Evolutionary conservation across 768 basidiomycete species (phyloP), one percentile per base, ranked within the genome.

Genomic region (Kwoniella europaea): DNA sequence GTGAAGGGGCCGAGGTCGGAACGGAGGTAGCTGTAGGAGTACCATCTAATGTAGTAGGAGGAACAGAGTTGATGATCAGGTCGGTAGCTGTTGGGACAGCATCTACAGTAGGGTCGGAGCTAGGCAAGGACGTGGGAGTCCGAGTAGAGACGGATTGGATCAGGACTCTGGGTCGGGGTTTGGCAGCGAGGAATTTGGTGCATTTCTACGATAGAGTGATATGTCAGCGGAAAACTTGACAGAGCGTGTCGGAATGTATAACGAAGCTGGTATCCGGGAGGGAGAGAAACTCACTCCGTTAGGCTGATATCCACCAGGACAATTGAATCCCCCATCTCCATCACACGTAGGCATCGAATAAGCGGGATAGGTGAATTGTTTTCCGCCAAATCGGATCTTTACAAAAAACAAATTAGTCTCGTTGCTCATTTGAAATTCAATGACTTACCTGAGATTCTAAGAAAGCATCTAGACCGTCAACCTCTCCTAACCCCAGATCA

Each of bases 331-430:
- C 4, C 71, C 71, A 7, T 29, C 22, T 6, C 71, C 71, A 61
- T 72, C 71, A 61, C 71, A 72, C 2, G 63, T 63, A 24, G 71
- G 71, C 56, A 59, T 56, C 4, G 65, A 59, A 27, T 65, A 72
- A 24, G 62, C 71, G 3, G 71, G 71, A 24, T 72, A 72, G 1
- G 44, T 35, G 43, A 70, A 70, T 46, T 27, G n/a, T 22, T 68
- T 50, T 1, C 67, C 67, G 15, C 67, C 67, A 22, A 68, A 63
- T 46, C 61, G 52, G 24, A 68, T 60, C 67, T 68, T 18, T 41
- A 13, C 10, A 6, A 44, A 18, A 65, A 35, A 4, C 24, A 13
- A n/a, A 35, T 22, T 15, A 18, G 63, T 13, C 16, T 22, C n/a
- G 46, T 5, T 41, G 27, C 22, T 24, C 41, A 15, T 16, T 50